Percentiles rank a stretch among this genome's conserved stretches.
Evolutionary conservation across 768 basidiomycete species (phyloP).

Genomic region (Termitomyces sp.): DNA sequence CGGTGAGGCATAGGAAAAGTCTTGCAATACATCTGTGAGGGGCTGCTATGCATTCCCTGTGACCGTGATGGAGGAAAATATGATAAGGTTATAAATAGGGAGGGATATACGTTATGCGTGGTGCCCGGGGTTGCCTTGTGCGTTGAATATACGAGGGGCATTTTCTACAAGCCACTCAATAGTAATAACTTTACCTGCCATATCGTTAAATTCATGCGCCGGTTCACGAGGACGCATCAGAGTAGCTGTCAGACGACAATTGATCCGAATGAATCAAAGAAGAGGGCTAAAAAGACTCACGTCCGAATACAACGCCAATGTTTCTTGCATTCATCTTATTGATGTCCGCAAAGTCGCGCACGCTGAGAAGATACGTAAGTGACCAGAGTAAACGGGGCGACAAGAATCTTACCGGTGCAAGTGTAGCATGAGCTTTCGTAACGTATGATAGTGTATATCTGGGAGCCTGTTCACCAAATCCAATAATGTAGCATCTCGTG

Average conservation of each 20-base stretch:
- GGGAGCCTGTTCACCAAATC: constrained; percentile 78
- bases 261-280: neutral
- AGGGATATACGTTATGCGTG: constrained; percentile 11
- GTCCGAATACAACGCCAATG: constrained; percentile 96
- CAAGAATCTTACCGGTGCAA: constrained; percentile 60
- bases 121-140: constrained; percentile 5
- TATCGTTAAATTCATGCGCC: constrained; percentile 90
- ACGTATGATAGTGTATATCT: constrained; percentile 80
- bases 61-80: neutral
- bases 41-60: constrained; percentile 8
- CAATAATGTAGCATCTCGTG: constrained; percentile 56
- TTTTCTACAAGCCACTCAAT: constrained; percentile 96
- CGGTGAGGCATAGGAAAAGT: neutral
- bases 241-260: constrained; percentile 57
- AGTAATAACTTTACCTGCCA: constrained; percentile 92
- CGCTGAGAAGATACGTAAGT: constrained; percentile 31
- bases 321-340: constrained; percentile 97
- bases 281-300: constrained; percentile 48
- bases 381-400: neutral
- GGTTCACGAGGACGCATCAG: constrained; percentile 88
- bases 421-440: constrained; percentile 81
- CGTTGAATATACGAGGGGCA: constrained; percentile 51
- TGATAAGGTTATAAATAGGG: constrained; percentile 14
- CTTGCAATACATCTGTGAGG: constrained; percentile 5
- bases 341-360: constrained; percentile 59